phyloP scores from a whole-genome alignment of 495 filamentous ascomycete genomes.

The Aspergillus incahuasiensis region DNA sequence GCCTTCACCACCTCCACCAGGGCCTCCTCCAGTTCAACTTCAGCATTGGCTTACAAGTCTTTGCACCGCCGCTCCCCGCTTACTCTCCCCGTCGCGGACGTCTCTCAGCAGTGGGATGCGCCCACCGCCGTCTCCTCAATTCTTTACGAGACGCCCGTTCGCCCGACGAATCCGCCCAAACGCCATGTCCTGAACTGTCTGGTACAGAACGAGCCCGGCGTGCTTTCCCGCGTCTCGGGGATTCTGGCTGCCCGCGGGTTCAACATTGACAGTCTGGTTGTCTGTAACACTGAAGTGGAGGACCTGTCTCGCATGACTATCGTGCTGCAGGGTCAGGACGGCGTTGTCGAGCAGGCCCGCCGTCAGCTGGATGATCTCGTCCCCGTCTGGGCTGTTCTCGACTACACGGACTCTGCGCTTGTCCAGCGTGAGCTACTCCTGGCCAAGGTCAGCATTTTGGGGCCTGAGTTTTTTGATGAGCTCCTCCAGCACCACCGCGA shows the following conservation, averaged over 20 bases:
- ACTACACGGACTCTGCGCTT: conserved; percentile 89
- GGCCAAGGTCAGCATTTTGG: conserved; percentile 93
- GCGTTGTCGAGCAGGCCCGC: conserved; percentile 94
- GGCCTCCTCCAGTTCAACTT: conserved; percentile 63
- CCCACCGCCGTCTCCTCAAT: conserved; percentile 95
- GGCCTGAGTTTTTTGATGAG: conserved; percentile 97
- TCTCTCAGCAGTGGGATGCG: conserved; percentile 81
- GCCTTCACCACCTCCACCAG: conserved; percentile 21
- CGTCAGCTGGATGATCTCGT: conserved; percentile 94
- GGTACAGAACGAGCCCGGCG: conserved; percentile 97
- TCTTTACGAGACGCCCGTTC: conserved; percentile 93
- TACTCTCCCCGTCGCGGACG: conserved; percentile 69
- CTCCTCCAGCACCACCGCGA: conserved; percentile 88
- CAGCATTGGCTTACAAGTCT: conserved; percentile 95
- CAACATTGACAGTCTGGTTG: conserved; percentile 98
- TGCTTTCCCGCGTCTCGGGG: conserved; percentile 91
- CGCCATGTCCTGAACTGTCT: conserved; percentile 96
- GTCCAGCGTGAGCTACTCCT: conserved; percentile 93
- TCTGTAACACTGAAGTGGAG: conserved; percentile 97
- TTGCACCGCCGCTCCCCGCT: conserved; percentile 83
- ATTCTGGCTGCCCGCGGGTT: conserved; percentile 95
- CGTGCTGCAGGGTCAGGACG: conserved; percentile 90
- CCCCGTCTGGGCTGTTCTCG: conserved; percentile 95
- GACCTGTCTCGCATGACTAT: conserved; percentile 98
- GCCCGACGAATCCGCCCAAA: conserved; percentile 79